A percentile compares a stretch with the other conserved stretches of the same genome.
Evolutionary conservation across 225 moss, liverwort and hornwort genomes (phyloP).

Genomic region (Asterella californica): DNA sequence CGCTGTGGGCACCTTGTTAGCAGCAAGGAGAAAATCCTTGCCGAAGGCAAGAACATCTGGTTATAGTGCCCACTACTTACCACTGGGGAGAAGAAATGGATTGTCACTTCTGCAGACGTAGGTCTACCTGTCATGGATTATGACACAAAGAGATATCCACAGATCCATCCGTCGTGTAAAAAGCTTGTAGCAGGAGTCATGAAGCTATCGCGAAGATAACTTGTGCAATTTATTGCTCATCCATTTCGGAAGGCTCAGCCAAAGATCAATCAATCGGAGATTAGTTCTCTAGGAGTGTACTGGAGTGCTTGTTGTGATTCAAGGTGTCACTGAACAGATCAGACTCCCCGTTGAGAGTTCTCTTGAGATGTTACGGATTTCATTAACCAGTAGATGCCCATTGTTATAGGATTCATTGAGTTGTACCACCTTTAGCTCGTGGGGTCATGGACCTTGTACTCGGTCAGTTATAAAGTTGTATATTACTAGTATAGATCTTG

Average conservation of each 20-base stretch:
- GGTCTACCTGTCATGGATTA: not conserved
- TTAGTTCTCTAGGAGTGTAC: conserved; percentile 16
- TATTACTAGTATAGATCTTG: conserved; percentile 17
- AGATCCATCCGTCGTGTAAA: conserved; percentile 3
- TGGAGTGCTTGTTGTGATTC: not conserved
- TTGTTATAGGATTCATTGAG: not conserved
- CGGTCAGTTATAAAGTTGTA: conserved; percentile 15
- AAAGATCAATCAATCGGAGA: conserved; percentile 12
- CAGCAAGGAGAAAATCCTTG: not conserved
- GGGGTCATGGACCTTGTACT: not conserved
- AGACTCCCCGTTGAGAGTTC: conserved; percentile 10
- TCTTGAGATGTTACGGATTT: conserved; percentile 12
- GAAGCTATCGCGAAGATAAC: conserved; percentile 11
- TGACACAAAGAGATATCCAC: not conserved
- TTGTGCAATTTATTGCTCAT: conserved; percentile 28
- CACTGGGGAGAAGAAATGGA: not conserved
- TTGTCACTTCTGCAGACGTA: conserved; percentile 9
- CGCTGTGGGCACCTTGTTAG: not conserved
- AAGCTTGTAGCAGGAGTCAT: conserved; percentile 14
- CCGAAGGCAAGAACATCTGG: not conserved
- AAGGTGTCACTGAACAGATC: not conserved
- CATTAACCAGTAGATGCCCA: not conserved
- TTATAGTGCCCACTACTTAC: not conserved
- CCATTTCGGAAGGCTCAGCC: conserved; percentile 17
- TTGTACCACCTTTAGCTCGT: not conserved